Conservation (phyloP, 2,329 filamentous ascomycete species). For the Fusarium brevicatenulatum region DNA sequence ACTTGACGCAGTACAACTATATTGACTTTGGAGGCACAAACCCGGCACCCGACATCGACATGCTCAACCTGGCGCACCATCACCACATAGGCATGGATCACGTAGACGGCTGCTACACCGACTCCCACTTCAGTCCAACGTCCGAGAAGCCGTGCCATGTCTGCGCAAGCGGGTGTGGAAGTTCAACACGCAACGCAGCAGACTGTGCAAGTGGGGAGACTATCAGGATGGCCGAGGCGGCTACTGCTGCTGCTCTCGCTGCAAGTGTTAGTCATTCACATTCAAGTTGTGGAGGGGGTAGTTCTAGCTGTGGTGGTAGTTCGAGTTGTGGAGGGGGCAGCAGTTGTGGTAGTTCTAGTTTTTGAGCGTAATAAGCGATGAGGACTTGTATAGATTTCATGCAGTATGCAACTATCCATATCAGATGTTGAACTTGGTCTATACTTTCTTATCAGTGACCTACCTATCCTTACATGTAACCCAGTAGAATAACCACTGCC, state of each 20-base stretch:
- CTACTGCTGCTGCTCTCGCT: slow-evolving; percentile 7
- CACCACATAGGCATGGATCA: slow-evolving; percentile 15
- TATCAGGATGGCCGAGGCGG: slow-evolving; percentile 14
- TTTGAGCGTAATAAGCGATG: background rate
- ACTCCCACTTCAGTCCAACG: slow-evolving; percentile 30
- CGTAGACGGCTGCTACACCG: slow-evolving; percentile 9
- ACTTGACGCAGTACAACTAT: background rate
- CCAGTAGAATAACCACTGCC: background rate
- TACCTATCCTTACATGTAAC: background rate
- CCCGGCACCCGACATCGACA: background rate
- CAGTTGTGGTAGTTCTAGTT: slow-evolving; percentile 7
- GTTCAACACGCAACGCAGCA: slow-evolving; percentile 8
- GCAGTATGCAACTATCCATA: background rate
- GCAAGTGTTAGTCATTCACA: slow-evolving; percentile 1
- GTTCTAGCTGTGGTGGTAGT: slow-evolving; percentile 25
- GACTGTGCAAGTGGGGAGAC: slow-evolving; percentile 30
- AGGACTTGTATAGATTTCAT: background rate
- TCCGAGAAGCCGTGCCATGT: slow-evolving; percentile 1
- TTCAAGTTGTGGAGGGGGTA: slow-evolving; percentile 20
- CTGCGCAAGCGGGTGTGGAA: slow-evolving; percentile 33
- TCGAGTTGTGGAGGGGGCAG: slow-evolving; percentile 14
- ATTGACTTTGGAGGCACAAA: slow-evolving; percentile 15
- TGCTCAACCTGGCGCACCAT: background rate
- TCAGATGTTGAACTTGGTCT: background rate
- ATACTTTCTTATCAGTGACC: background rate